Conservation (phyloP, 148 eudicot species). For the Nepenthes gracilis region DNA sequence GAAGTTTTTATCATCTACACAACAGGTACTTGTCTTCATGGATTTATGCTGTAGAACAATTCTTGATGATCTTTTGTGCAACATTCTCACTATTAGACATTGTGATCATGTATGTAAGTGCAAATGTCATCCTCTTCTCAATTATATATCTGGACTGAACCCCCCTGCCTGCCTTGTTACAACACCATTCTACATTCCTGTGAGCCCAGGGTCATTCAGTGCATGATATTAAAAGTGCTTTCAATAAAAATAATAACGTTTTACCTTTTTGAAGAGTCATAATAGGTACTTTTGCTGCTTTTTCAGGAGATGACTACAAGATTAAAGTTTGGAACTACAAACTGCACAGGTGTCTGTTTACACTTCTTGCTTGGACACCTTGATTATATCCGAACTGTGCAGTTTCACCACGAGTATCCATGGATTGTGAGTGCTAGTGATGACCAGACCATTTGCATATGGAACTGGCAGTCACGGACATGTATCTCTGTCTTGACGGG, state of each 20-base stretch:
- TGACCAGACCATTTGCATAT: conserved; percentile 82
- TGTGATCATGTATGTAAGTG: no score
- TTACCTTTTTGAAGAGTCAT: neutral
- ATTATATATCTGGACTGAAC: no score
- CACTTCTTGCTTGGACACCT: conserved; percentile 92
- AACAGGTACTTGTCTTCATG: no score
- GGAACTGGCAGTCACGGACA: conserved; percentile 93
- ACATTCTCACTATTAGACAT: no score
- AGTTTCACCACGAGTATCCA: conserved; percentile 79
- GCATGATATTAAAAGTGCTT: neutral
- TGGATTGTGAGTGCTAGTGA: conserved; percentile 97
- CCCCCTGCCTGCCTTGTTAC: no score
- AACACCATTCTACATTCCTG: no score
- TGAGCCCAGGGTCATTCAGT: neutral
- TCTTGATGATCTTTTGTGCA: no score
- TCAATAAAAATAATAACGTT: neutral
- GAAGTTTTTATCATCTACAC: no score
- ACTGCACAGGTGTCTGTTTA: conserved; percentile 75
- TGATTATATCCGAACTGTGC: conserved; percentile 87
- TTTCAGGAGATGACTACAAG: conserved; percentile 84
- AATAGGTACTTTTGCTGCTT: neutral
- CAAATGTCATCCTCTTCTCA: no score
- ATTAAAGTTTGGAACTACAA: conserved; percentile 95
- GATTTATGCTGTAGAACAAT: no score
- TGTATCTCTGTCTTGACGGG: conserved; percentile 88